Evolutionary conservation across 257 asterid genomes (phyloP), one percentile per base, ranked within the genome.

Genomic region (Fraxinus americana): DNA sequence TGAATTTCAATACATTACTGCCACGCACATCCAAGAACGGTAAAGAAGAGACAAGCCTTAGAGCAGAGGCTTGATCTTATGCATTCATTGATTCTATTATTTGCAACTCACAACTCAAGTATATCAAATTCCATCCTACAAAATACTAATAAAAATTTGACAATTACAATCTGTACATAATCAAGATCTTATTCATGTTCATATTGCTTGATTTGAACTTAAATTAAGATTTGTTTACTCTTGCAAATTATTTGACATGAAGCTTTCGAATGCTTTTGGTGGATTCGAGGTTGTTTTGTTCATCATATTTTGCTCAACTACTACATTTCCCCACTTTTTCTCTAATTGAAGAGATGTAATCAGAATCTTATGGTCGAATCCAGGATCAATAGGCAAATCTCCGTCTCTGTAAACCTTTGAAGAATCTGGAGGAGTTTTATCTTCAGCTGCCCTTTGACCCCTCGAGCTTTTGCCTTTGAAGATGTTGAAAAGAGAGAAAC

Each of bases 361-460:
- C 30, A 29, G 30, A 29, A 29, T 1, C 30, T 29, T 29, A 29
- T 29, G 30, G 30, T 29, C 30, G 30, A 29, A 1, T 29, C 30
- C 30, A 29, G 30, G 30, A 29, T 29, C 30, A 1, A 1, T 29
- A 29, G 1, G 30, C 30, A 1, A 29, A 1, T 1, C 30, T 29
- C 30, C 2, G 34, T 30, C 89, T 72, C 88, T 91, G 79, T 88
- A 93, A 1, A 96, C 96, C 67, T 88, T 91, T 78, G 89, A 75
- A 17, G 38, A 75, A 5, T 93, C 94, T 1, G 83, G 89, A 6
- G 48, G 80, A 77, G 48, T 10, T 2, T 13, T 17, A 2, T 81
- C 83, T 0, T 82, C 78, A 2, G 82, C 86, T 39, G 57, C 75
- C 8, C 78, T 70, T 52, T 71, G 75, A 4, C 57, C 41, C 72